Evolutionary conservation across 2,329 filamentous ascomycete genomes (phyloP).

Genomic region (Claviceps pusilla): DNA sequence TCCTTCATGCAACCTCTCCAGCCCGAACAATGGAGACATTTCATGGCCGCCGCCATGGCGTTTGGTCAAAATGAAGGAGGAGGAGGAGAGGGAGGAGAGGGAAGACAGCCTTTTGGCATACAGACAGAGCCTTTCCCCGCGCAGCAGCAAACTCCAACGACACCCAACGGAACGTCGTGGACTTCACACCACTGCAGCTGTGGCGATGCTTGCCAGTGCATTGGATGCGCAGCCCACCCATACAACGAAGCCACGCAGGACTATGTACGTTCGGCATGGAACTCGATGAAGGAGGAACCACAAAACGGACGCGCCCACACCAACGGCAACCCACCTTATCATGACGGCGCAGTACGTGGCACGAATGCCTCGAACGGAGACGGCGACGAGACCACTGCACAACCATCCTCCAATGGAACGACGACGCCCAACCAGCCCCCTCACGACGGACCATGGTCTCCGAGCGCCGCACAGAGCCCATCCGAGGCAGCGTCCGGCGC

Average conservation of each 20-base stretch:
- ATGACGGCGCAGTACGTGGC: slow-evolving; percentile 11
- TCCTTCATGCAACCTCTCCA: slow-evolving; percentile 40
- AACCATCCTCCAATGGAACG: slow-evolving; percentile 9
- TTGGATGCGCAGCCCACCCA: slow-evolving; percentile 53
- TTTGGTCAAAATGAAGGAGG: slow-evolving; percentile 1
- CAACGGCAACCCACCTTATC: background rate
- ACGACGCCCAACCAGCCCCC: slow-evolving; percentile 7
- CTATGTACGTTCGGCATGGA: slow-evolving; percentile 34
- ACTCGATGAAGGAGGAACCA: slow-evolving; percentile 24
- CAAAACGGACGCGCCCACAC: slow-evolving; percentile 9
- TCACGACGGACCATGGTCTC: slow-evolving; percentile 20
- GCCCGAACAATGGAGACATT: slow-evolving; percentile 36
- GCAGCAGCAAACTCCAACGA: slow-evolving; percentile 2
- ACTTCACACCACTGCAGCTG: slow-evolving; percentile 40
- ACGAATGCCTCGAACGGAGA: slow-evolving; percentile 12
- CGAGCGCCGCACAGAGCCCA: slow-evolving; percentile 29
- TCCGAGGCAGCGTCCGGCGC: slow-evolving; percentile 29
- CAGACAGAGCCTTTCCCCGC: slow-evolving; percentile 9
- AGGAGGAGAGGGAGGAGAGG: background rate
- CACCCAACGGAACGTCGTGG: slow-evolving; percentile 12
- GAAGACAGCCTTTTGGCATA: slow-evolving; percentile 11
- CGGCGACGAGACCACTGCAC: slow-evolving; percentile 9
- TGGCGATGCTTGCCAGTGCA: slow-evolving; percentile 50
- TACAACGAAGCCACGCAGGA: slow-evolving; percentile 48
- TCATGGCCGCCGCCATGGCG: slow-evolving; percentile 24